A percentile compares a stretch with the other conserved stretches of the same genome.
Evolutionary conservation across 768 basidiomycete species (phyloP).

Genomic region (Tulasnella sp.): DNA sequence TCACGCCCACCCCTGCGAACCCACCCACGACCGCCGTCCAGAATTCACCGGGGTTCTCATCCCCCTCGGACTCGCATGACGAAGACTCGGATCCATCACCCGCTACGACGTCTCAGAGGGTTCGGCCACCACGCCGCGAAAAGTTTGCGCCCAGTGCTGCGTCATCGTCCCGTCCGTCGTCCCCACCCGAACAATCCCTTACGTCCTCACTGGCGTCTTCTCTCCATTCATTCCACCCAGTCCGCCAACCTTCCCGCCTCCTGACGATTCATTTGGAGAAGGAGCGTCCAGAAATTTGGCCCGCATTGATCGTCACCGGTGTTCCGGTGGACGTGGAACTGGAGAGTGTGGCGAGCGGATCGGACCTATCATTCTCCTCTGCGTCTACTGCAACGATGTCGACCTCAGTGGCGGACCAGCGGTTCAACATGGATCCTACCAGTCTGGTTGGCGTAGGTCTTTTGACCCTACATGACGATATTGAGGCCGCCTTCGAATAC

Average conservation of each 20-base stretch:
- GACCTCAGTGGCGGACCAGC: neutral
- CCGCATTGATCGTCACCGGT: constrained; percentile 8
- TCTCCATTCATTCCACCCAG: neutral
- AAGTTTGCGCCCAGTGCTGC: constrained; percentile 5
- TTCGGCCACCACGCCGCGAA: neutral
- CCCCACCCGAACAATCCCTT: constrained; percentile 4
- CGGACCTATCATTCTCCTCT: constrained; percentile 11
- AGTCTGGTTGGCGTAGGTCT: constrained; percentile 10
- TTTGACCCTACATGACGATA: constrained; percentile 7
- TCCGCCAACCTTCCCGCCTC: neutral
- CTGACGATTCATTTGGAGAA: constrained; percentile 13
- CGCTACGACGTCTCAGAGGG: neutral
- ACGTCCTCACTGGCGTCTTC: constrained; percentile 8
- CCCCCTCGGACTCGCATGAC: constrained; percentile 10
- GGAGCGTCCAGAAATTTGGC: constrained; percentile 6
- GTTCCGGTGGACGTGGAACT: constrained; percentile 6
- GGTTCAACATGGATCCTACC: constrained; percentile 13
- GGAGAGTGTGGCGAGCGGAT: neutral
- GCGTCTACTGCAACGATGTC: neutral
- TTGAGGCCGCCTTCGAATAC: constrained; percentile 11
- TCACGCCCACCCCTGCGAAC: neutral
- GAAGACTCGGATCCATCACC: neutral
- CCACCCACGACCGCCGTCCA: neutral
- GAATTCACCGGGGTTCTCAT: neutral
- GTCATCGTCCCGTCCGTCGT: constrained; percentile 5